phyloP scores from a whole-genome alignment of 208 protist genomes.

The Crithidia expoeki region DNA sequence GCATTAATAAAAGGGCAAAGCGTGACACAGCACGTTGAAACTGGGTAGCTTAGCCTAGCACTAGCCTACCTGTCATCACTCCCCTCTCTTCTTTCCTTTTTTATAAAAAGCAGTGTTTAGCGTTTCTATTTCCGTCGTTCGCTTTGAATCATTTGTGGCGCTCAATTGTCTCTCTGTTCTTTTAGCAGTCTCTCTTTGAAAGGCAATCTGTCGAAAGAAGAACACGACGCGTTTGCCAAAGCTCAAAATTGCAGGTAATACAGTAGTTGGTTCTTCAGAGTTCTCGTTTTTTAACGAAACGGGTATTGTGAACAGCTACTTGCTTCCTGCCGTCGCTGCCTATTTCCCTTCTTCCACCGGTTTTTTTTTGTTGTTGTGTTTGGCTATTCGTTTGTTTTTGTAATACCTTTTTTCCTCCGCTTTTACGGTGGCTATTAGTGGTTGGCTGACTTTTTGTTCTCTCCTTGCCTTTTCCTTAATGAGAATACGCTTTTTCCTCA shows the following conservation, averaged over 20 bases:
- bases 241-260: background rate
- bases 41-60: slow-evolving; percentile 7
- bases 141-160: background rate
- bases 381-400: background rate
- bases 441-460: slow-evolving; percentile 12
- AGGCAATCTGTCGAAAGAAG: background rate
- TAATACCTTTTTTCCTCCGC: background rate
- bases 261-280: background rate
- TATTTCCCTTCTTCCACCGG: background rate
- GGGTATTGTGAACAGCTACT: background rate
- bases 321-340: background rate
- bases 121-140: background rate
- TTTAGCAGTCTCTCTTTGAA: background rate
- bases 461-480: slow-evolving; percentile 8
- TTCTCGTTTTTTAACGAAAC: background rate
- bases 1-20: slow-evolving; percentile 3
- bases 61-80: background rate
- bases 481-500: background rate
- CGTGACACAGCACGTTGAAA: slow-evolving; percentile 16
- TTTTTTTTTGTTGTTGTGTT: background rate
- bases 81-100: slow-evolving; percentile 5
- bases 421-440: background rate
- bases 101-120: background rate
- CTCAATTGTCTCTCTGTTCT: background rate
- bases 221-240: background rate